Evolutionary conservation across 2,329 filamentous ascomycete species (phyloP).

Genomic region (Alternaria ethzedia): DNA sequence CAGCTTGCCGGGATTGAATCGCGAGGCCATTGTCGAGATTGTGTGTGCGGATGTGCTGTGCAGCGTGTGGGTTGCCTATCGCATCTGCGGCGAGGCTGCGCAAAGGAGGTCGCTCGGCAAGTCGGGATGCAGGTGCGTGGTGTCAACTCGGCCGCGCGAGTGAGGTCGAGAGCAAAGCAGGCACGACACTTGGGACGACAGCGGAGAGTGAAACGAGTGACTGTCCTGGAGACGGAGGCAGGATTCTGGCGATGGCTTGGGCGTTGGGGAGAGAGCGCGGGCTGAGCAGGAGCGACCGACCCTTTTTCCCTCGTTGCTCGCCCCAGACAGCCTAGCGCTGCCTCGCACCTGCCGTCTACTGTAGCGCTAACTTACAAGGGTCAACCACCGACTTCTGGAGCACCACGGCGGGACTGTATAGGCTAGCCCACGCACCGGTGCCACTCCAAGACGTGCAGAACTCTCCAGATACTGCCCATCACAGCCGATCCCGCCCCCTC

Average conservation of each 20-base stretch:
- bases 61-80: constrained; percentile 33
- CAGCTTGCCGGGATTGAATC: constrained; percentile 55
- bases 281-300: constrained; percentile 15
- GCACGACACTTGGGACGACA: constrained; percentile 12
- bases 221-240: constrained; percentile 30
- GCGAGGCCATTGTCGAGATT: constrained; percentile 40
- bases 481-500: background rate
- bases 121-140: background rate
- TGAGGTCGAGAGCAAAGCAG: constrained; percentile 10
- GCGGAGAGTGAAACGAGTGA: constrained; percentile 37
- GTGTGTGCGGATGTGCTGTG: constrained; percentile 15
- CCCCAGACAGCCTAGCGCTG: constrained; percentile 16
- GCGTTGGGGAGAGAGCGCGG: constrained; percentile 22
- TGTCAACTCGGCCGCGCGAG: constrained; percentile 21
- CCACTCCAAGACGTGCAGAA: constrained; percentile 1
- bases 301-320: constrained; percentile 21
- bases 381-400: constrained; percentile 12
- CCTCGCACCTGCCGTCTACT: constrained; percentile 14
- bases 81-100: constrained; percentile 38
- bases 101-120: background rate
- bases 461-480: background rate
- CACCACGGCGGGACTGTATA: constrained; percentile 11
- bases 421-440: constrained; percentile 10
- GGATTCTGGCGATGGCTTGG: constrained; percentile 15
- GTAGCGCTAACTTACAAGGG: constrained; percentile 11